Base-by-base conservation (phyloP, 306 rosid genomes). In the Betula pendula region DNA sequence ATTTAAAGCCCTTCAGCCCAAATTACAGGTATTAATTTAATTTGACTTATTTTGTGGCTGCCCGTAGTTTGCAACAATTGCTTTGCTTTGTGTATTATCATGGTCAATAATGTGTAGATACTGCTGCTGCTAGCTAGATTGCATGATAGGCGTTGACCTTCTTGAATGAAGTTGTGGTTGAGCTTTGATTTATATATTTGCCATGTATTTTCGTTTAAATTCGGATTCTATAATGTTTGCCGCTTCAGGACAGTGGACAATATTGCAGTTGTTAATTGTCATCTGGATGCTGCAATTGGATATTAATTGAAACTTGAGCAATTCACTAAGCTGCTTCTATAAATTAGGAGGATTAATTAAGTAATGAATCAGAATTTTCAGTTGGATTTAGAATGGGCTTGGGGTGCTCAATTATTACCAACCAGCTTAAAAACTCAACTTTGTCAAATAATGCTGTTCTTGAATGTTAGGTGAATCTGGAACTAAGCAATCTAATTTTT, bases 1-100 rank as follows among this genome's bases (percentile, higher is more conserved):
- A 63, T 92, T 92, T 42, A 92, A 95, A 87, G 97, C 97, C 74
- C 93, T 95, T 78, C 88, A 97, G n/a, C 20, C 97, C 8, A 92
- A 95, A 77, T 83, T 92, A 55, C 97, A 95, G 98, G 96, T 92
- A 81, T 60, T 78, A 48, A 67, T 40, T 71, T 70, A 44, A 50
- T 52, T 55, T 15, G 47, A 75, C 45, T 53, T n/a, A 10, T 68
- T 75, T 16, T 15, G 16, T 25, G 40, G 68, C n/a, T 56, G 33
- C 19, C 16, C 31, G 6, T 10, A 56, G 33, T 56, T 22, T 24
- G 33, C 33, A 56, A 3, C 27, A 17, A 24, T 56, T 24, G 38
- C 38, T 14, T n/a, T 27, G 14, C 38, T 31, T 27, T 66, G 5
- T 29, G 20, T 15, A 60, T 29, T 27, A 19, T 31, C 2, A 29